Base-by-base conservation (phyloP, 2,329 filamentous ascomycete species). In the Ophiostoma quercus region DNA sequence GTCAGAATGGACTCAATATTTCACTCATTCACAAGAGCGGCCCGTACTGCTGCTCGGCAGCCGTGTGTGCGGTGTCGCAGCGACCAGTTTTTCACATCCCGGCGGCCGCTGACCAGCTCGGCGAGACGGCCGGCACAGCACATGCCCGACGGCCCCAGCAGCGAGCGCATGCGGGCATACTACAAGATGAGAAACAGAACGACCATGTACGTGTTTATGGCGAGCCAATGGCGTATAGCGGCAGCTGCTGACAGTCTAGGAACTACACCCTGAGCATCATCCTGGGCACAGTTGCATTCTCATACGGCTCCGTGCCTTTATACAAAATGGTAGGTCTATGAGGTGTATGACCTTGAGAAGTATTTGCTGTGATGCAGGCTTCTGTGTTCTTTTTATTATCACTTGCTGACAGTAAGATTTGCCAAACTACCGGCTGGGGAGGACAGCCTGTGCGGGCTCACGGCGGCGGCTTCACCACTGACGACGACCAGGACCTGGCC, bases 391-490 rank as follows among this genome's bases (percentile, higher is more conserved):
- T 43, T 16, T 7, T n/a, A 47, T 19, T 47, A 6, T 4, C 16
- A 16, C 16, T 67, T 8, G 14, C 39, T n/a, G 34, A 14, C 29
- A 43, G 67, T 67, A 65, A 92, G 88, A 93, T 94, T 77, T 94
- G 91, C 81, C 88, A 91, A 81, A 91, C 91, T 19, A 94, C 90
- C 14, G 91, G 94, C 76, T 98, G 92, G 92, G 92, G 92, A 75
- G 94, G 94, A 57, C 92, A 97, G 78, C 94, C 94, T 41, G 87
- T 97, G 73, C 92, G 93, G 77, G 92, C 92, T 16, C 86, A 90
- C 25, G 87, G 87, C 65, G 90, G 92, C 81, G 83, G 83, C 66
- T 83, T 83, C 66, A 83, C 83, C 67, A 79, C 80, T 67, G 78
- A 77, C 68, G 83, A 82, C 73, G 80, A 84, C 71, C 83, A 39